Base-by-base conservation (phyloP, 176 grass and related monocot species). In the Hsuehochloa calcarea region DNA sequence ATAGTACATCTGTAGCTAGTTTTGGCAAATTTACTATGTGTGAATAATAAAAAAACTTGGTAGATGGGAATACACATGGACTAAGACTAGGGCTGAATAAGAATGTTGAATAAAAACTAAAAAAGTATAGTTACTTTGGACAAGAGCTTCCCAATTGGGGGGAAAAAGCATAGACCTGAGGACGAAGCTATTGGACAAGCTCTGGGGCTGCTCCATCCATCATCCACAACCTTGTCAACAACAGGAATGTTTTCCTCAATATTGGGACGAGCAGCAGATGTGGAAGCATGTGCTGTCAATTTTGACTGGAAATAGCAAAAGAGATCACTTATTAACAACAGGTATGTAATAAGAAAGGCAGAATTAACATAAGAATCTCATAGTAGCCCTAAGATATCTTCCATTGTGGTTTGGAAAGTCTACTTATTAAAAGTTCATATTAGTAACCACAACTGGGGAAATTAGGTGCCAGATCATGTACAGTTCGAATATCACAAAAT, bases 221-320 rank as follows among this genome's bases (percentile, higher is more conserved):
- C 88, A 89, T 99, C 97, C 37, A 99, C 84, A 70, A 92, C 92
- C 85, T 96, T 99, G 88, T 99, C 97, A 75, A 99, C 43, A 15
- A 99, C 88, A 69, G 91, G 97, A 62, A 93, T 85, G 73, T 52
- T 89, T 83, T 95, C 87, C 83, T 92, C 90, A 69, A 87, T 84
- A 47, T 80, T 68, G 78, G 90, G 74, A 81, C 44, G 66, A 78
- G 72, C 31, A 79, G 23, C 74, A 91, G 78, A 91, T 6, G 59
- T 61, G 29, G 27, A 78, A 68, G 84, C 84, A 43, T 68, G 86
- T 70, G 60, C 84, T 8, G 39, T 31, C 45, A 83, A 81, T 92
- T 92, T 99, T 78, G 81, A 84, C 89, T 99, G 89, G 26, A 89
- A 84, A 40, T 46, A 49, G 27, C 25, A 87, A 68, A 35, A 75